These are phyloP conservation scores for Clavispora santaluciae DNA, from an alignment of 805 yeast species.

Conservation along the genomic window DNA sequence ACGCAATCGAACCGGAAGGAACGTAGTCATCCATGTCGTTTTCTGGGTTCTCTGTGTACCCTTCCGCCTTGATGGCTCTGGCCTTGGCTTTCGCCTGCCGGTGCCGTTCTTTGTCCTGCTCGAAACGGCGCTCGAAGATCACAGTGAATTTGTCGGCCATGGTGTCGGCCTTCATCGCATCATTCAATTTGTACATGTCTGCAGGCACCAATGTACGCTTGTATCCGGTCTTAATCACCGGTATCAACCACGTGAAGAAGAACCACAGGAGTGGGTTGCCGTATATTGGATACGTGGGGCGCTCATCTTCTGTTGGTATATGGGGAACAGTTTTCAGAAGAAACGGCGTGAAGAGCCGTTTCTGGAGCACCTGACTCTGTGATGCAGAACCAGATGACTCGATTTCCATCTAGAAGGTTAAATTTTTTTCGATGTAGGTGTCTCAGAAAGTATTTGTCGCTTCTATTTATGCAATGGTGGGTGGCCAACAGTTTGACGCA, in stretches of 20 bases:
- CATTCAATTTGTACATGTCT: conserved; percentile 14
- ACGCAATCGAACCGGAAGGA: background rate
- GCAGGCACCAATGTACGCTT: conserved; percentile 15
- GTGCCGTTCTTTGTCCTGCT: background rate
- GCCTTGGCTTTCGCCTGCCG: background rate
- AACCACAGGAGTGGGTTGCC: conserved; percentile 11
- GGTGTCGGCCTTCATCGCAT: conserved; percentile 8
- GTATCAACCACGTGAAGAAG: conserved; percentile 19
- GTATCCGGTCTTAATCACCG: conserved; percentile 17
- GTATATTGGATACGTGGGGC: conserved; percentile 2
- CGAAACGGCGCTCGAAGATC: conserved; percentile 1
- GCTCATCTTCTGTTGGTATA: conserved; percentile 10
- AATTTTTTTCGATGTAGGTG: background rate
- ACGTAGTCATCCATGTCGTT: conserved; percentile 3
- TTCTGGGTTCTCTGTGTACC: background rate
- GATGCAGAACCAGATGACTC: background rate
- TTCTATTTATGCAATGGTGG: too few species aligned
- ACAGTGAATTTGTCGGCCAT: conserved; percentile 9
- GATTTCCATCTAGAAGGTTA: background rate
- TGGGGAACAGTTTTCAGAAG: conserved; percentile 11
- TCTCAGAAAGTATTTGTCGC: too few species aligned
- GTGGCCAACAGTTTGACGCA: too few species aligned
- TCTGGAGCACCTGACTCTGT: conserved; percentile 1
- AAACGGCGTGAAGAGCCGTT: conserved; percentile 11
- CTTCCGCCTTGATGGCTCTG: background rate